phyloP scores from a whole-genome alignment of 441 rosid genomes.

The Metrosideros polymorpha region DNA sequence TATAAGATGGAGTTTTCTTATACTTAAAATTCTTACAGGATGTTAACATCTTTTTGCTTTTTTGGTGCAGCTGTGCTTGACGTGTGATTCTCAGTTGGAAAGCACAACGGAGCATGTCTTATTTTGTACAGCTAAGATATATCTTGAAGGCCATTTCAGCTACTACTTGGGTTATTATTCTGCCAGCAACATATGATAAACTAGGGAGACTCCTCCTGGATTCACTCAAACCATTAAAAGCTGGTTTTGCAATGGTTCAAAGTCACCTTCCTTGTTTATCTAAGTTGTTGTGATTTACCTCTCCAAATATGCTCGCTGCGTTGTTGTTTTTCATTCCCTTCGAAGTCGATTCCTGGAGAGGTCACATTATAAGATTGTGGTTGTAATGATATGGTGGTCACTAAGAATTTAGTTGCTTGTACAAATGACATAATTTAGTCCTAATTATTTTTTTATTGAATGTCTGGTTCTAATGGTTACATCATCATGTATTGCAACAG shows the following conservation, averaged over 20 bases:
- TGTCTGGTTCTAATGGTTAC: too few species aligned
- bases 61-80: slow-evolving; percentile 77
- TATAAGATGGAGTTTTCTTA: too few species aligned
- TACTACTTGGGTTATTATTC: slow-evolving; percentile 86
- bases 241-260: too few species aligned
- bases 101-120: slow-evolving; percentile 81
- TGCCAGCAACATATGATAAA: slow-evolving; percentile 84
- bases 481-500: too few species aligned
- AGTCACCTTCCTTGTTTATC: too few species aligned
- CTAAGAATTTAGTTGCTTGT: slow-evolving; percentile 1
- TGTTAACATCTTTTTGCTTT: neutral
- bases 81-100: slow-evolving; percentile 88
- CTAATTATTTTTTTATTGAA: too few species aligned
- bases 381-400: slow-evolving; percentile 99
- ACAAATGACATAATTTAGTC: too few species aligned
- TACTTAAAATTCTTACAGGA: too few species aligned
- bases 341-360: slow-evolving; percentile 84
- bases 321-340: slow-evolving; percentile 82
- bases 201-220: slow-evolving; percentile 80
- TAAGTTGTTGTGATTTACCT: slow-evolving; percentile 73
- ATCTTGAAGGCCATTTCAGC: slow-evolving; percentile 89
- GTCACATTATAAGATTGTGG: too few species aligned
- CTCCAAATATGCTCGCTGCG: slow-evolving; percentile 86
- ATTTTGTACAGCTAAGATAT: slow-evolving; percentile 90
- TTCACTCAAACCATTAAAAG: too few species aligned